A percentile compares a stretch with the other conserved stretches of the same genome.
phyloP scores from a whole-genome alignment of 2,329 filamentous ascomycete species.

The Cordyceps tenuipes region DNA sequence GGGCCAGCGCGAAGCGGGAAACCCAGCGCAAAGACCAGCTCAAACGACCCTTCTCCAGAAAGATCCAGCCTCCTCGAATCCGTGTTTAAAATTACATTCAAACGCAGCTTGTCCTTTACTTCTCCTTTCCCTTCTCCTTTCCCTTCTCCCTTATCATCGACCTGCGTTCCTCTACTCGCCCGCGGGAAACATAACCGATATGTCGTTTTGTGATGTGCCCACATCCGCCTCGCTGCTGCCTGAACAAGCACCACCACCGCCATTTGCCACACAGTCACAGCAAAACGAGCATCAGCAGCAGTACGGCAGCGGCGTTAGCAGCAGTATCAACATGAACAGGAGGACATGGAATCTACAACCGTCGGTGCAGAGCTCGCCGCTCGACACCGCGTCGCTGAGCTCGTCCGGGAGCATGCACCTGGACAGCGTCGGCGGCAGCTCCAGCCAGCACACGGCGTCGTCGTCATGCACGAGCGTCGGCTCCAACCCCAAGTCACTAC shows the following conservation, averaged over 20 bases:
- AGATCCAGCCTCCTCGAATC: neutral
- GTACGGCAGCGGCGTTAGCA: neutral
- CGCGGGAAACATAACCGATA: neutral
- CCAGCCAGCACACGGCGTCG: neutral
- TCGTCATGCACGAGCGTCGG: constrained; percentile 3
- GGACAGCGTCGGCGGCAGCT: neutral
- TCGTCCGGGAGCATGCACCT: neutral
- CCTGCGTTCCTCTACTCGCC: neutral
- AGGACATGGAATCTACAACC: neutral
- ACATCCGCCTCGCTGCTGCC: neutral
- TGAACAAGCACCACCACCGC: neutral
- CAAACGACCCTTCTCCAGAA: neutral
- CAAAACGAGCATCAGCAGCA: neutral
- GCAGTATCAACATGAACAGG: neutral
- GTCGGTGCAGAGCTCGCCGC: neutral
- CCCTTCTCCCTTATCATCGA: neutral
- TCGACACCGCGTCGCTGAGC: constrained; percentile 1
- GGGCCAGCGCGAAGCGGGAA: constrained; percentile 1
- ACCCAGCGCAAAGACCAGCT: constrained; percentile 7
- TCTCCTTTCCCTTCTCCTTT: neutral
- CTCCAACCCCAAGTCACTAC: constrained; percentile 1
- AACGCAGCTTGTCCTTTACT: neutral
- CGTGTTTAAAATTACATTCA: constrained; percentile 6
- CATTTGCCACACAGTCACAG: neutral
- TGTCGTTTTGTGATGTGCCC: neutral